These are phyloP conservation scores for Corylus americana DNA, from an alignment of 306 rosid genomes.

Conservation along the genomic window DNA sequence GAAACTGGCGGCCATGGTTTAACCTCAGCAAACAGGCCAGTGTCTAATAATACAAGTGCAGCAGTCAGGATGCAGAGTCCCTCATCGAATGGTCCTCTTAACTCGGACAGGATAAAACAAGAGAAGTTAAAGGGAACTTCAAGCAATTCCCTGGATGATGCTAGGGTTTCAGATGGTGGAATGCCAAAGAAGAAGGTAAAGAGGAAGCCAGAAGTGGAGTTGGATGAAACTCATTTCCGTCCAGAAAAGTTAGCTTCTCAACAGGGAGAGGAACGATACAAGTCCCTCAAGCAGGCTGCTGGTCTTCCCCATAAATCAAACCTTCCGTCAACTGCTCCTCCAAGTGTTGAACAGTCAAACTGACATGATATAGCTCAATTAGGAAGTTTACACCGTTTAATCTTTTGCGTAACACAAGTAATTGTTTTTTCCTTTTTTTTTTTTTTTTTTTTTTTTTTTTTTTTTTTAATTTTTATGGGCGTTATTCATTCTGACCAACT, in stretches of 20 bases:
- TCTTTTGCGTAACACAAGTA: slow-evolving; percentile 32
- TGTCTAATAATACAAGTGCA: slow-evolving; percentile 37
- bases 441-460: neutral
- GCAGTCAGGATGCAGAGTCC: slow-evolving; percentile 55
- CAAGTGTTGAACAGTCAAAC: slow-evolving; percentile 86
- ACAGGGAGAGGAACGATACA: slow-evolving; percentile 74
- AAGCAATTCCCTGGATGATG: slow-evolving; percentile 58
- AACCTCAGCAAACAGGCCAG: slow-evolving; percentile 48
- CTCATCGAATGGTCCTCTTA: slow-evolving; percentile 39
- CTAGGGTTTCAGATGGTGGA: slow-evolving; percentile 55
- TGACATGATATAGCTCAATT: slow-evolving; percentile 50
- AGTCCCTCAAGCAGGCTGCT: slow-evolving; percentile 60
- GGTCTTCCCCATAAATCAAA: slow-evolving; percentile 55
- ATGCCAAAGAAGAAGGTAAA: slow-evolving; percentile 71
- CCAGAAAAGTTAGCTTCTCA: slow-evolving; percentile 53
- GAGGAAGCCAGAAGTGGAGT: slow-evolving; percentile 74
- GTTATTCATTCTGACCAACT: slow-evolving; percentile 37
- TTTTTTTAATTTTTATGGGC: slow-evolving; percentile 27
- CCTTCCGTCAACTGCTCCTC: slow-evolving; percentile 55
- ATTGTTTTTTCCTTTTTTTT: slow-evolving; percentile 12
- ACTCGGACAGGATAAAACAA: slow-evolving; percentile 47
- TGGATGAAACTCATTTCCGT: slow-evolving; percentile 54
- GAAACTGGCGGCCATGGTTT: slow-evolving; percentile 57
- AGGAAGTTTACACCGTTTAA: slow-evolving; percentile 40
- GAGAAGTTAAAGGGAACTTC: slow-evolving; percentile 72